Evolutionary conservation across 208 protist species (phyloP), one percentile per base, ranked within the genome.

Genomic region (Acanthamoeba royreba): DNA sequence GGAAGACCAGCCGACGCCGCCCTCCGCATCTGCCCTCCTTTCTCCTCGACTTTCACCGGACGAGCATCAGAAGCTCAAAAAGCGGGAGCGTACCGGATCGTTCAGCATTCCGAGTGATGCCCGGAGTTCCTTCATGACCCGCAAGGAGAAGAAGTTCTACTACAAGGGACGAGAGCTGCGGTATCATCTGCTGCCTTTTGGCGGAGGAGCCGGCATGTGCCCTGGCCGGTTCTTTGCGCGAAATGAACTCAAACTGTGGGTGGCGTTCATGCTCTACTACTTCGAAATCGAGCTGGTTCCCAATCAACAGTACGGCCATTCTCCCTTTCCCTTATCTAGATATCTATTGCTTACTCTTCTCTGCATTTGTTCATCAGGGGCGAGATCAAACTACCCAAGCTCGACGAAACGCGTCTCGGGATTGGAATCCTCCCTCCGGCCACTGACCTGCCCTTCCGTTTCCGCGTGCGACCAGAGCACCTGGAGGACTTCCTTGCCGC

Each of bases 171-270:
- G 66, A 31, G 66, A 77, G 66, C 66, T 77, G 66, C 66, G 66
- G 9, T 77, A 77, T 28, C 66, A 77, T 19, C 66, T 86, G 43
- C 35, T 92, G 52, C 86, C 86, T 17, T 92, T 92, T 72, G 86
- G 86, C 46, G 86, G 86, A 28, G 86, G 86, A 19, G 55, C 45
- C 8, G 40, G 55, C 86, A 61, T 74, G 55, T 92, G 86, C 35
- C 86, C 86, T 35, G 86, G 86, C 35, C 35, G 86, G n/a, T 92
- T 42, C 61, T 92, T 92, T 69, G 86, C 86, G 28, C 35, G 61
- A 25, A 92, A 92, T 38, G 86, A 92, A n/a, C 35, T 92, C 52
- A 92, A 92, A 42, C 55, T 92, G 52, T 92, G 61, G 35, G 55
- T 92, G 33, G 86, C 61, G 22, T 13, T 92, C 55, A 47, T 92